Base-by-base conservation (phyloP, 495 filamentous ascomycete genomes). In the Margaritispora aquatica region DNA sequence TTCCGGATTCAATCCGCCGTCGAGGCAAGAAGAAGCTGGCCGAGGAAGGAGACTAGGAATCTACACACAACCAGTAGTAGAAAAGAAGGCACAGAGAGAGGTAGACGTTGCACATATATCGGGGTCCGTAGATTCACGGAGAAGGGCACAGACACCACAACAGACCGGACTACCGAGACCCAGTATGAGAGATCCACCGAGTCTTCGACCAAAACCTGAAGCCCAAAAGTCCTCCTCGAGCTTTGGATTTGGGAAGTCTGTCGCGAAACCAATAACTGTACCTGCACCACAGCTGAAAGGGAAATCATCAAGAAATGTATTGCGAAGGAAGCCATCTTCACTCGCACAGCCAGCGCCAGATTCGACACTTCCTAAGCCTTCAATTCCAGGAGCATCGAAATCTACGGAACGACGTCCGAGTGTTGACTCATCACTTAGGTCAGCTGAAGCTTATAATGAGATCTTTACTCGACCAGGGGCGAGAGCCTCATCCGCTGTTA, bases 281-380 rank as follows among this genome's bases (percentile, higher is more conserved):
- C 24, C 64, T 59, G 27, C 26, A 10, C 57, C 63, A 10, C 62
- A 63, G 36, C 62, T 66, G 51, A 66, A 54, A 21, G 53, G 23
- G 20, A 71, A 70, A 31, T 68, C 69, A 36, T 70, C 73, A 24
- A 71, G 72, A 44, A 73, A 74, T 48, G 65, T 75, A 1, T 69
- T 80, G 48, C 66, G 74, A 52, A 73, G 77, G 58, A 81, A 80
- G 62, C 74, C 71, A 26, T 75, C 80, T 27, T 75, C 68, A 9
- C 50, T 77, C n/a, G 66, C 73, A 5, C 70, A 72, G 62, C 73
- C 77, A 50, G 29, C 17, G 29, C 26, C 56, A 3, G 26, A 26
- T n/a, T 17, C 59, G 19, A 21, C 54, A 7, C 9, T 22, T 15
- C 10, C 17, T 15, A 44, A 15, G 19, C 4, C 38, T 2, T 44